Evolutionary conservation across 2,329 filamentous ascomycete species (phyloP).

Genomic region (Alternaria novae-zelandiae): DNA sequence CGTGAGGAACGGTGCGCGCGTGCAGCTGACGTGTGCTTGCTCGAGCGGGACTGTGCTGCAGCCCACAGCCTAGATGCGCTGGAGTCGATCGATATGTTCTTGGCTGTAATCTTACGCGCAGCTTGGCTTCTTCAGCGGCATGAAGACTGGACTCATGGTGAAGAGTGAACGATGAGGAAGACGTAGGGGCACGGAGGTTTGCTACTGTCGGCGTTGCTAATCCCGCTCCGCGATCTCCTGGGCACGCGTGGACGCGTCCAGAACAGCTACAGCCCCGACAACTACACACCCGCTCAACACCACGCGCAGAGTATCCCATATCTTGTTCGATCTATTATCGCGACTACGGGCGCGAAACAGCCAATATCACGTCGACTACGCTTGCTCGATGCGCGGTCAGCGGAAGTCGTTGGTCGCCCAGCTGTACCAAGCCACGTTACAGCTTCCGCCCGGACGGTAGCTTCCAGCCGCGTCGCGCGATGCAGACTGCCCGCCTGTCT

Average conservation of each 20-base stretch:
- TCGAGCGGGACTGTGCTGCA: conserved; percentile 8
- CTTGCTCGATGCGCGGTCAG: neutral
- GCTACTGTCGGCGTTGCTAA: neutral
- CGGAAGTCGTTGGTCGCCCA: conserved; percentile 8
- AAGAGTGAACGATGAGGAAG: neutral
- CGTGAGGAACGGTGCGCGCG: conserved; percentile 22
- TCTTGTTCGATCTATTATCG: neutral
- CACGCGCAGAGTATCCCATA: neutral
- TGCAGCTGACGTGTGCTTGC: conserved; percentile 26
- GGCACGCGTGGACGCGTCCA: neutral
- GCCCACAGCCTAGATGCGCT: neutral
- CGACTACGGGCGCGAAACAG: neutral
- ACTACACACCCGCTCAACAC: neutral
- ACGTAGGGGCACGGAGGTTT: neutral
- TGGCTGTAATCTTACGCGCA: neutral
- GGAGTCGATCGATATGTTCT: neutral
- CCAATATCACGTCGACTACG: conserved; percentile 23
- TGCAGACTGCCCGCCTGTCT: conserved; percentile 1
- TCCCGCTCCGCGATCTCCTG: neutral
- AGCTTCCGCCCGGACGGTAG: conserved; percentile 1
- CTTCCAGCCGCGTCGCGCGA: neutral
- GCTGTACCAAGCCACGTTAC: conserved; percentile 19
- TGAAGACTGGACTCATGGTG: neutral
- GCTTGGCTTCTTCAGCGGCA: neutral
- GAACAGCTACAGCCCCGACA: neutral